Base-by-base conservation (phyloP, 495 filamentous ascomycete genomes). In the Penicillium coprophilum region DNA sequence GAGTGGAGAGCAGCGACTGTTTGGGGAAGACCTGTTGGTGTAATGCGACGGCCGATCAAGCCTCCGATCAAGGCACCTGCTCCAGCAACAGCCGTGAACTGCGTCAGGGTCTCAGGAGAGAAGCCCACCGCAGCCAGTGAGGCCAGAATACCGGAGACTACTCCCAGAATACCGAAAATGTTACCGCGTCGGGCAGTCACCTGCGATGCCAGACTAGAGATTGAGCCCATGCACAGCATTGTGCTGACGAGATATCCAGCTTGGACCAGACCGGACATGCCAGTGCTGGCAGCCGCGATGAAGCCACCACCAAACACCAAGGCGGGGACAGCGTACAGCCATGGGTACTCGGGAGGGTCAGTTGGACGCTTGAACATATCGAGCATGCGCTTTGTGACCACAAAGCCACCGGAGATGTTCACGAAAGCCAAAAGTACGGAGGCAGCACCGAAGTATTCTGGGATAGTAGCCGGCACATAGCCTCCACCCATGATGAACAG, bases 381-480 rank as follows among this genome's bases (percentile, higher is more conserved):
- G n/a, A 93, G 78, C 89, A 93, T 93, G 61, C 89, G 84, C 71
- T 91, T 91, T 4, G 88, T 90, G 46, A 93, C 87, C 15, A 91
- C 87, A 62, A 93, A 93, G 2, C 89, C 89, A 20, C 89, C 89
- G 11, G 86, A 85, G 6, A 93, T 81, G 67, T 93, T 93, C 54
- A 91, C 87, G 63, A 90, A 93, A 8, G 89, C 88, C 39, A 93
- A 70, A 4, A 92, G 80, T 11, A 93, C 89, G 11, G 88, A 92
- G 1, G 80, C 71, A n/a, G 89, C 85, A 49, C 89, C 89, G 34
- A 93, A 79, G 2, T 71, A 71, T 66, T 93, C 88, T 2, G 89
- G 89, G n/a, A 91, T 70, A 1, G 86, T 90, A 53, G 84, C 82
- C 1, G 89, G 89, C 1, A 88, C 56, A 68, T 84, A 84, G 19